Evolutionary conservation across 139 green algal species (phyloP).

Genomic region (Trebouxia sp.): DNA sequence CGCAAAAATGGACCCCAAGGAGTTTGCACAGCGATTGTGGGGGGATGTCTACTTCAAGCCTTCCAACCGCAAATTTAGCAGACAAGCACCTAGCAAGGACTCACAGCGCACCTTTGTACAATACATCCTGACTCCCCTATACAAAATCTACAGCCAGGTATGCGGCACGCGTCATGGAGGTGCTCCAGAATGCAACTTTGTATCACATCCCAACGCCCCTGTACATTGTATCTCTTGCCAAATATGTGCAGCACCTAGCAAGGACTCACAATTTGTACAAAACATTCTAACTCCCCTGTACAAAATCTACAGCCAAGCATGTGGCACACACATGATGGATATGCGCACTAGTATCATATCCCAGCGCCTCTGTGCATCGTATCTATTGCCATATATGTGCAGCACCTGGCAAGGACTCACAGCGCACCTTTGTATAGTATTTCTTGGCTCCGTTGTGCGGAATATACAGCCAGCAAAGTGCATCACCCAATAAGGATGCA

Average conservation of each 20-base stretch:
- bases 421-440: slow-evolving; percentile 93
- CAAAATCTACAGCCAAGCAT: slow-evolving; percentile 89
- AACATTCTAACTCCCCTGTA: slow-evolving; percentile 97
- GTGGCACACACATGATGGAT: slow-evolving; percentile 49
- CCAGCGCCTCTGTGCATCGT: background rate
- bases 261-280: slow-evolving; percentile 80
- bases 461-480: slow-evolving; percentile 79
- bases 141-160: slow-evolving; percentile 90
- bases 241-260: slow-evolving; percentile 55
- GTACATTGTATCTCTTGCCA: background rate
- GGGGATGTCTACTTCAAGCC: slow-evolving; percentile 93
- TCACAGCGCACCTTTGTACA: slow-evolving; percentile 86
- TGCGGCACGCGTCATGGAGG: too few species aligned
- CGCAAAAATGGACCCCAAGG: slow-evolving; percentile 31
- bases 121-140: slow-evolving; percentile 96
- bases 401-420: slow-evolving; percentile 38
- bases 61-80: slow-evolving; percentile 82
- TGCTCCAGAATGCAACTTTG: too few species aligned
- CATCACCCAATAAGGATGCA: slow-evolving; percentile 41
- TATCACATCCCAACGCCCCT: background rate
- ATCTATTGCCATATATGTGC: background rate
- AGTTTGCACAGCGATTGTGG: slow-evolving; percentile 86
- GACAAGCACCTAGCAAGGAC: slow-evolving; percentile 49
- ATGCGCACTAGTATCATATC: too few species aligned
- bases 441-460: slow-evolving; percentile 98